phyloP scores from a whole-genome alignment of 2,329 filamentous ascomycete genomes.

The Exophiala alcalophila region DNA sequence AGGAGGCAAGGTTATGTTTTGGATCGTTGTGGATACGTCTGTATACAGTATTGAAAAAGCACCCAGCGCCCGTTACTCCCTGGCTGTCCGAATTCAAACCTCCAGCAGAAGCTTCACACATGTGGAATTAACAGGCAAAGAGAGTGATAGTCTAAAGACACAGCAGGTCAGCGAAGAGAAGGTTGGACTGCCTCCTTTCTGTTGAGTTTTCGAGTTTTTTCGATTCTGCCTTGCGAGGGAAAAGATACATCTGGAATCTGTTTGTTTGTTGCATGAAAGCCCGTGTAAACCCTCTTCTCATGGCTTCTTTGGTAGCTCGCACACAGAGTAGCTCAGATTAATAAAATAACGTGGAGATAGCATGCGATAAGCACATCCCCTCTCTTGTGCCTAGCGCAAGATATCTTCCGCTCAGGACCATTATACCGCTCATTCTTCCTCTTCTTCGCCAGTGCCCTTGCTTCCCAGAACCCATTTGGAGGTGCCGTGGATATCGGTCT shows the following conservation, averaged over 20 bases:
- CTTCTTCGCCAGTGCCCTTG: conserved; percentile 44
- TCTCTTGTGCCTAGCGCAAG: conserved; percentile 7
- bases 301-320: conserved; percentile 15
- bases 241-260: conserved; percentile 1
- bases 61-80: too few species aligned
- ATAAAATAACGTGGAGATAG: conserved; percentile 18
- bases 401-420: conserved; percentile 10
- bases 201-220: too few species aligned
- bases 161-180: too few species aligned
- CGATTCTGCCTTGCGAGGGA: not conserved
- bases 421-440: conserved; percentile 37
- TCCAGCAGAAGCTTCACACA: too few species aligned
- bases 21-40: too few species aligned
- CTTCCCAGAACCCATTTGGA: conserved; percentile 44
- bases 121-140: too few species aligned
- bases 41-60: too few species aligned
- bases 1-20: too few species aligned
- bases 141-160: too few species aligned
- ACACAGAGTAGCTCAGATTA: conserved; percentile 20
- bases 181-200: too few species aligned
- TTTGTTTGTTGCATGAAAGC: conserved; percentile 1
- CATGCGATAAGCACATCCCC: too few species aligned
- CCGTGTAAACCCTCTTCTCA: not conserved
- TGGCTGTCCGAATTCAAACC: too few species aligned
- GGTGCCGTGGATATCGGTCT: conserved; percentile 46